A percentile compares a stretch with the other conserved stretches of the same genome.
Evolutionary conservation across 805 yeast species (phyloP).

Genomic region (Tetrapisispora namnaoensis): DNA sequence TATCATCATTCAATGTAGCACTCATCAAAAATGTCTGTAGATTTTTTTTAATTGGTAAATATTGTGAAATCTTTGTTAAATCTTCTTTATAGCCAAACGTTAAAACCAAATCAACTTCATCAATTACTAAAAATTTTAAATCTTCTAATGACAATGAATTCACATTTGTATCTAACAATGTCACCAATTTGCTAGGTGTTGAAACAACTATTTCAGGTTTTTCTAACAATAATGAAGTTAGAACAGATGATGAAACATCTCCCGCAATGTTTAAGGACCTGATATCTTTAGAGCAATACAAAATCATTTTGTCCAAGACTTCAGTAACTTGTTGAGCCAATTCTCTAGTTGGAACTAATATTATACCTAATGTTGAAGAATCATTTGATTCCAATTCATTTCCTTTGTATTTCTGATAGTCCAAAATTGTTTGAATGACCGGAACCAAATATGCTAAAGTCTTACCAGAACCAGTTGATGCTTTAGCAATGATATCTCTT

Average conservation of each 20-base stretch:
- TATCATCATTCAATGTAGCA: conserved; percentile 86
- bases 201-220: conserved; percentile 75
- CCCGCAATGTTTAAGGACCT: conserved; percentile 52
- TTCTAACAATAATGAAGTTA: conserved; percentile 57
- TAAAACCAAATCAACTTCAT: conserved; percentile 86
- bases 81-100: conserved; percentile 91
- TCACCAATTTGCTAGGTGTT: conserved; percentile 74
- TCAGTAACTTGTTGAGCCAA: conserved; percentile 74
- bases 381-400: conserved; percentile 8
- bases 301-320: conserved; percentile 57
- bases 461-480: conserved; percentile 93
- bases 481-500: conserved; percentile 87
- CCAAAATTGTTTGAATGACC: conserved; percentile 64
- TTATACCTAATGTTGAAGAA: conserved; percentile 42
- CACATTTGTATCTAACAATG: conserved; percentile 39
- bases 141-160: conserved; percentile 42
- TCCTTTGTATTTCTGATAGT: conserved; percentile 25
- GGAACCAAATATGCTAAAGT: conserved; percentile 89
- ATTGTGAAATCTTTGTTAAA: conserved; percentile 51
- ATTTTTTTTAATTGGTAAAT: conserved; percentile 60
- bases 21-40: conserved; percentile 91
- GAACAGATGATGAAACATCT: conserved; percentile 61
- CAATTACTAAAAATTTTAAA: conserved; percentile 70
- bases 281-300: conserved; percentile 61
- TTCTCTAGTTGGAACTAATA: conserved; percentile 90